phyloP scores from a whole-genome alignment of 768 basidiomycete genomes.

The Mycena venus region DNA sequence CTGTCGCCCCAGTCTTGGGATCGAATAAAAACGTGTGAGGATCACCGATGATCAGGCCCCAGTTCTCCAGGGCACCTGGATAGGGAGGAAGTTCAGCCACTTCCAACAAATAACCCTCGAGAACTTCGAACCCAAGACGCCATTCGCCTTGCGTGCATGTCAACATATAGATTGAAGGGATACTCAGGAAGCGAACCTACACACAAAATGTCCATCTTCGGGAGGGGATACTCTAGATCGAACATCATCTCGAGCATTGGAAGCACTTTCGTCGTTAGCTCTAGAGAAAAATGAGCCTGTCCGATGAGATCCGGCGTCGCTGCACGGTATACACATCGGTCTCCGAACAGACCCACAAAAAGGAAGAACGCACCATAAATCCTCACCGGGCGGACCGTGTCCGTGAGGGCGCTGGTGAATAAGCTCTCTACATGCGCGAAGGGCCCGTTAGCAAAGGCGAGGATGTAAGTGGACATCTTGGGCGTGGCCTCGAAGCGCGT shows the following conservation, averaged over 20 bases:
- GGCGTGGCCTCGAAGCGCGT: slow-evolving; percentile 74
- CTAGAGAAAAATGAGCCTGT: slow-evolving; percentile 72
- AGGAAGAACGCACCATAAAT: slow-evolving; percentile 61
- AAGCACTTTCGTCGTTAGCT: slow-evolving; percentile 69
- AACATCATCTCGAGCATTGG: slow-evolving; percentile 80
- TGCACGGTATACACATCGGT: slow-evolving; percentile 39
- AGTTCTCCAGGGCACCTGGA: slow-evolving; percentile 80
- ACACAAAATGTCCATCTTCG: slow-evolving; percentile 82
- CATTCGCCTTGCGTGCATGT: not conserved
- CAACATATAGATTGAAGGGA: not conserved
- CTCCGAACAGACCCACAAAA: not conserved
- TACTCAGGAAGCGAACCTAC: slow-evolving; percentile 58
- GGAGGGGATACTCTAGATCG: too few species aligned
- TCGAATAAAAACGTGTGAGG: slow-evolving; percentile 73
- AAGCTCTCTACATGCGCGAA: slow-evolving; percentile 68
- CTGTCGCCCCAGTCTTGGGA: slow-evolving; percentile 63
- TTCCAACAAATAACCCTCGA: not conserved
- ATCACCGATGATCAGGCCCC: slow-evolving; percentile 79
- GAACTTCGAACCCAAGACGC: not conserved
- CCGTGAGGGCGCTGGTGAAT: slow-evolving; percentile 71
- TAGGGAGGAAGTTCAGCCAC: slow-evolving; percentile 44
- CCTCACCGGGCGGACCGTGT: slow-evolving; percentile 71
- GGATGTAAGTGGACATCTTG: slow-evolving; percentile 75
- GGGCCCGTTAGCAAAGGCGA: slow-evolving; percentile 74
- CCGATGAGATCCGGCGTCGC: slow-evolving; percentile 72